Conservation (phyloP, 2,329 filamentous ascomycete species). For the Beauveria bassiana region DNA sequence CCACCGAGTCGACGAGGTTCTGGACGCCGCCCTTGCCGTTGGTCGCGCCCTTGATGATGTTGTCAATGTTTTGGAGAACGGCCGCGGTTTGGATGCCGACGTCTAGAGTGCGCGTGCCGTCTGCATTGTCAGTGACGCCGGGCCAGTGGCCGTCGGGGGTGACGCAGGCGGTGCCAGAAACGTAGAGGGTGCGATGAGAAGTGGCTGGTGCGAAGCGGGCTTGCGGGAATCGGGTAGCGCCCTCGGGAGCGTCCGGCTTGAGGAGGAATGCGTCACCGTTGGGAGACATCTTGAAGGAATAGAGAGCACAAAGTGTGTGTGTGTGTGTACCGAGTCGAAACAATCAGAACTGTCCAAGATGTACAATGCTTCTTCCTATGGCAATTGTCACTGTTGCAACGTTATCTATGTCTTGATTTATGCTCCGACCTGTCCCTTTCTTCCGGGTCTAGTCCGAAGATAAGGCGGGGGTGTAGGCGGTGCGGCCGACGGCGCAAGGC, state of each 20-base stretch:
- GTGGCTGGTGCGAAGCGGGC: constrained; percentile 26
- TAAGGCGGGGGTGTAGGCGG: too few relatives aligned
- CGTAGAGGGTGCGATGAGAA: constrained; percentile 29
- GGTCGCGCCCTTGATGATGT: constrained; percentile 29
- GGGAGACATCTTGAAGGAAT: neutral
- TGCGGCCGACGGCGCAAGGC: too few relatives aligned
- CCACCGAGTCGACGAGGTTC: constrained; percentile 32
- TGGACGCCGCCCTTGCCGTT: constrained; percentile 26
- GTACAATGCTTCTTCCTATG: too few relatives aligned
- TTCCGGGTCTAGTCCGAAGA: too few relatives aligned
- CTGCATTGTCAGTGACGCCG: constrained; percentile 20
- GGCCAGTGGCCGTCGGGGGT: constrained; percentile 26
- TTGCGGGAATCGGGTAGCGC: constrained; percentile 21
- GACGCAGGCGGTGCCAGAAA: constrained; percentile 30
- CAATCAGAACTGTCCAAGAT: too few relatives aligned
- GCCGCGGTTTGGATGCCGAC: constrained; percentile 31
- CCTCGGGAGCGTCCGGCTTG: neutral
- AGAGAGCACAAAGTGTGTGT: too few relatives aligned
- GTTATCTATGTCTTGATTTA: too few relatives aligned
- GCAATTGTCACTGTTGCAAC: too few relatives aligned
- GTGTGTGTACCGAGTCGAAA: too few relatives aligned
- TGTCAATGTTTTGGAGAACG: constrained; percentile 29
- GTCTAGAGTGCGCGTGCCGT: constrained; percentile 24
- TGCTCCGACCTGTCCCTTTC: too few relatives aligned
- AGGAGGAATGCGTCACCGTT: neutral